A percentile compares a stretch with the other conserved stretches of the same genome.
These are phyloP conservation scores for Lasiodiplodia theobromae DNA, from an alignment of 2,329 filamentous ascomycete species.

Conservation along the genomic window DNA sequence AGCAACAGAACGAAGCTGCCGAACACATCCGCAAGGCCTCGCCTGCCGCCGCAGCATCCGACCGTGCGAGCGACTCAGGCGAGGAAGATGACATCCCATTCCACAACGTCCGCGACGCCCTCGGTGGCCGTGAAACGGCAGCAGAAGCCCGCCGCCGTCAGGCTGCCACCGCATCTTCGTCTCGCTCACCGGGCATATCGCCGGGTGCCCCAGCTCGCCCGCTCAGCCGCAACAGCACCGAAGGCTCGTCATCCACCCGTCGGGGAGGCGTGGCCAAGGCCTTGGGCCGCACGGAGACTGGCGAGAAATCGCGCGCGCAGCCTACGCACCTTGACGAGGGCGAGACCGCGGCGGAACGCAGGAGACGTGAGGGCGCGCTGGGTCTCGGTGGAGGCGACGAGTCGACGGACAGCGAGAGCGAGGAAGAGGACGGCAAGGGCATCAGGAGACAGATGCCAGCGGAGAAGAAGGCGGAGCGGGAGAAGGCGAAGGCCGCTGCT, in stretches of 20 bases:
- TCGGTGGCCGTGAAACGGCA: conserved; percentile 42
- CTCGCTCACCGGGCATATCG: conserved; percentile 39
- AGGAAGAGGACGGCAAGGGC: conserved; percentile 39
- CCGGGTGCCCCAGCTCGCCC: conserved; percentile 31
- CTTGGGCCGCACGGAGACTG: conserved; percentile 30
- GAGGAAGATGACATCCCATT: conserved; percentile 56
- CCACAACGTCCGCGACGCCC: conserved; percentile 51
- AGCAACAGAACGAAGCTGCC: conserved; percentile 32
- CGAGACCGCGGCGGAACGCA: conserved; percentile 78
- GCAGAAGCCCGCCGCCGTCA: conserved; percentile 53
- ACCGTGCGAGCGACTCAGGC: neutral
- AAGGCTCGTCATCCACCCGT: neutral
- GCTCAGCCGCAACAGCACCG: conserved; percentile 42
- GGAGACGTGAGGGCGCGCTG: conserved; percentile 75
- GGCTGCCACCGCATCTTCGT: conserved; percentile 35
- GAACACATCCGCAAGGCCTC: conserved; percentile 6
- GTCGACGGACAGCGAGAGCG: conserved; percentile 60
- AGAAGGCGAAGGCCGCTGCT: neutral
- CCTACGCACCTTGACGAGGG: conserved; percentile 50
- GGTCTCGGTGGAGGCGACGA: conserved; percentile 58
- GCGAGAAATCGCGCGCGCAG: conserved; percentile 28
- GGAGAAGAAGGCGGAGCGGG: conserved; percentile 10
- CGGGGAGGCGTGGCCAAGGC: conserved; percentile 11
- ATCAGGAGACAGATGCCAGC: conserved; percentile 16
- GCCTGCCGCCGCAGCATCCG: neutral